Base-by-base conservation (phyloP, 108 stramenopile genomes). In the Aurantiochytrium sp. region DNA sequence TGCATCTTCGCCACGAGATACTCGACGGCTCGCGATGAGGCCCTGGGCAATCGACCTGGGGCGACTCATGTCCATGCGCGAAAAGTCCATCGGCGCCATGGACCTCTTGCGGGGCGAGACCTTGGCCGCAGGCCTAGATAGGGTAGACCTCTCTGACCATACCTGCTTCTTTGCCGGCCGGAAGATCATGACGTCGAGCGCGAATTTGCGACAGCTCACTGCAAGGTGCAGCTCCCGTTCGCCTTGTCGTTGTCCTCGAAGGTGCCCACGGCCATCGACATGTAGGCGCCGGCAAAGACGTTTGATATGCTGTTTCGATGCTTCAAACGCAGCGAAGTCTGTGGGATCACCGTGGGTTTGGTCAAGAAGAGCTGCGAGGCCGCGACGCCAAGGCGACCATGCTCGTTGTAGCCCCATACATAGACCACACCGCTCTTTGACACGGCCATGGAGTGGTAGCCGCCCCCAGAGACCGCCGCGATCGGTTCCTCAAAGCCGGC, bases 381-480 rank as follows among this genome's bases (percentile, higher is more conserved):
- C 0, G 19, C 73, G 30, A 81, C 24, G 19, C 73, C 73, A 24
- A 81, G 73, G 6, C 73, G 73, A 6, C 73, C 73, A 48, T 81
- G 73, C 73, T 81, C 73, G 32, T 81, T 81, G 45, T 42, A 27
- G 21, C 73, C 73, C 73, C 73, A 81, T 12, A 30, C 73, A 42
- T 81, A 81, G 0, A 81, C 6, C 45, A 22, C 45, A 8, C 73
- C 73, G 6, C 24, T 12, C 45, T 81, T 12, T 6, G 73, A 48
- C 10, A 81, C 42, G 45, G 73, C 73, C 45, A 81, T 48, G 6
- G 73, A 81, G 24, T 81, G 73, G 45, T 81, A 81, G 10, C 73
- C 73, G 24, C 73, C 73, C 10, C 73, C 73, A 48, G 73, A 22
- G n/a, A 81, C 45, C 21, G 73, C 12, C 73, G 10, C 17, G 12